phyloP scores from a whole-genome alignment of 129 eudicot species.

The Kitagawia praeruptora region DNA sequence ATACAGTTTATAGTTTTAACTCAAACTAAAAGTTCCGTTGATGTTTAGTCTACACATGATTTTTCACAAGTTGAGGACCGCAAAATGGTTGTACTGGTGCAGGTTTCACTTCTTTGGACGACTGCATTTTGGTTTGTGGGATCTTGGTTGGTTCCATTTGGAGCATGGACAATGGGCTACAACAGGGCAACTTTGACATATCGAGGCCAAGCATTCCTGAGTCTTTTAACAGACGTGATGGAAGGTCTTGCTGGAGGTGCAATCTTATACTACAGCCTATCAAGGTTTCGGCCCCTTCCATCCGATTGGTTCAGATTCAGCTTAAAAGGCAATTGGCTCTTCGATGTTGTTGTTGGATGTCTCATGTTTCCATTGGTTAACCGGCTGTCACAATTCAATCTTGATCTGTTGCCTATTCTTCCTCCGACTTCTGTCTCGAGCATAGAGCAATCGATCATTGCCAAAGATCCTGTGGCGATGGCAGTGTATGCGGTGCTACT shows the following conservation, averaged over 20 bases:
- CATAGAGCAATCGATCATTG: constrained; percentile 55
- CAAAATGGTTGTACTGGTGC: constrained; percentile 11
- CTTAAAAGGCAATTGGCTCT: constrained; percentile 46
- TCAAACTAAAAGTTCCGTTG: background rate
- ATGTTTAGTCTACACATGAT: background rate
- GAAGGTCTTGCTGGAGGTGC: constrained; percentile 54
- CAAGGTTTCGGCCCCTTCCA: constrained; percentile 56
- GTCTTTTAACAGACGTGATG: constrained; percentile 48
- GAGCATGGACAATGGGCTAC: constrained; percentile 40
- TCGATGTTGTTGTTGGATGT: constrained; percentile 52
- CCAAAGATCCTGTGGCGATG: constrained; percentile 57
- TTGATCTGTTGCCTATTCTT: constrained; percentile 35
- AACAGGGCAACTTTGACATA: constrained; percentile 39
- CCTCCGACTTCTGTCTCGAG: constrained; percentile 55
- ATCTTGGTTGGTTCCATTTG: constrained; percentile 55
- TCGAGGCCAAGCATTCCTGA: constrained; percentile 52
- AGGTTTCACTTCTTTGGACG: constrained; percentile 55
- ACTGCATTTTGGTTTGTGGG: constrained; percentile 63
- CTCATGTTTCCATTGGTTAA: constrained; percentile 60
- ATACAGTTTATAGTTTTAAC: background rate
- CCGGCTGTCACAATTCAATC: constrained; percentile 48
- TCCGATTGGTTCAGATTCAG: constrained; percentile 48
- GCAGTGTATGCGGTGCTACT: constrained; percentile 39
- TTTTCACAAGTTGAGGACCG: background rate
- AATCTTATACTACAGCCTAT: constrained; percentile 41